Conservation (phyloP, 192 early-diverging fungal species). For the Haplosporangium gracile region DNA sequence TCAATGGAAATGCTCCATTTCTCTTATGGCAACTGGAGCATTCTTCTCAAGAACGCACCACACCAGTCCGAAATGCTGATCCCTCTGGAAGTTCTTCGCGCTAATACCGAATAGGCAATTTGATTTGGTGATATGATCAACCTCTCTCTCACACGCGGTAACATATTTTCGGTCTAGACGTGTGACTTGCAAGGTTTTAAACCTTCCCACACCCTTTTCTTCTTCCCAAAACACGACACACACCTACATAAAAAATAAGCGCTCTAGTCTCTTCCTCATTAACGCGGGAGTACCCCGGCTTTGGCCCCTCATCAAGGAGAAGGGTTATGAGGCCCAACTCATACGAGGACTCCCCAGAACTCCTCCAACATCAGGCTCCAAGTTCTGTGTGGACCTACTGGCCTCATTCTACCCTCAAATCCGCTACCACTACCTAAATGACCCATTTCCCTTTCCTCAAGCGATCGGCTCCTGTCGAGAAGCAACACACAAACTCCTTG, state of each 20-base stretch:
- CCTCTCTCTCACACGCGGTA: too few relatives aligned
- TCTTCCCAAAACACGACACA: neutral
- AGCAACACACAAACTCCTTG: constrained; percentile 3
- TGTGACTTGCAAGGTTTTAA: too few relatives aligned
- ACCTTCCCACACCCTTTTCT: neutral
- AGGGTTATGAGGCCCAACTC: neutral
- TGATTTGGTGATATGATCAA: too few relatives aligned
- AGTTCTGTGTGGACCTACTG: neutral
- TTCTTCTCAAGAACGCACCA: too few relatives aligned
- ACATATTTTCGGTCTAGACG: too few relatives aligned
- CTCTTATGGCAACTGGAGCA: too few relatives aligned
- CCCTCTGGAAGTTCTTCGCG: too few relatives aligned
- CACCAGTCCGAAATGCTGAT: too few relatives aligned
- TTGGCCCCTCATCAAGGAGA: neutral
- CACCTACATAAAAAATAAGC: neutral
- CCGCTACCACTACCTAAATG: neutral
- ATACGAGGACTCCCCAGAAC: neutral
- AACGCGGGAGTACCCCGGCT: neutral
- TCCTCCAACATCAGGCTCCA: neutral
- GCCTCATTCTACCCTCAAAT: neutral
- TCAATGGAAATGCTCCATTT: too few relatives aligned
- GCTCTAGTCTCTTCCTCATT: neutral
- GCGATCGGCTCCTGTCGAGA: neutral
- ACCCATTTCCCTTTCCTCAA: neutral
- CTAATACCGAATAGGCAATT: too few relatives aligned